Evolutionary conservation across 768 basidiomycete genomes (phyloP).

Genomic region (Mycena metata): DNA sequence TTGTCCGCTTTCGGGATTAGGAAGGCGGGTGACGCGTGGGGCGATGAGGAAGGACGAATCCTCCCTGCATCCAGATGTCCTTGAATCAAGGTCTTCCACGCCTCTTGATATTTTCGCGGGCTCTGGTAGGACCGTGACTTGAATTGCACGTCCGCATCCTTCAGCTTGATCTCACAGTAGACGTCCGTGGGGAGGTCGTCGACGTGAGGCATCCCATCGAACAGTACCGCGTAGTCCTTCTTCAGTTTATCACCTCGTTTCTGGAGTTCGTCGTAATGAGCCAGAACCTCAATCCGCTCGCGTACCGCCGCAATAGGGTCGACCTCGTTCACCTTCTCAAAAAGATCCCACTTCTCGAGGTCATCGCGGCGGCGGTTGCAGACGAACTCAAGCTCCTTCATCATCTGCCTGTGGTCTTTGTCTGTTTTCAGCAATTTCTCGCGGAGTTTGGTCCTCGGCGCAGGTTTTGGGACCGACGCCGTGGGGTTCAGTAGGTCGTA

Average conservation of each 20-base stretch:
- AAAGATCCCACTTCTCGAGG: not conserved
- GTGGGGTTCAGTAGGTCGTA: slow-evolving; percentile 34
- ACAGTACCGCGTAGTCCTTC: not conserved
- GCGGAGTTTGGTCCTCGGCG: not conserved
- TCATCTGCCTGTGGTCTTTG: slow-evolving; percentile 5
- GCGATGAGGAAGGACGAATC: slow-evolving; percentile 44
- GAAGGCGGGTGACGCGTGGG: slow-evolving; percentile 48
- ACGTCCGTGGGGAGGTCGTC: slow-evolving; percentile 35
- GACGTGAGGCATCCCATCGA: slow-evolving; percentile 37
- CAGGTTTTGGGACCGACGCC: not conserved
- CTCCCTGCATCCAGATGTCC: slow-evolving; percentile 49
- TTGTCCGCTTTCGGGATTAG: slow-evolving; percentile 42
- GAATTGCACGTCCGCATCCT: slow-evolving; percentile 25
- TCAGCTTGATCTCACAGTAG: slow-evolving; percentile 34
- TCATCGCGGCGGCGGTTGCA: not conserved
- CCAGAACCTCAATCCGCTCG: slow-evolving; percentile 28
- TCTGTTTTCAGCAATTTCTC: not conserved
- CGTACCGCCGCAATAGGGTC: slow-evolving; percentile 35
- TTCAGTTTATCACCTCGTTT: not conserved
- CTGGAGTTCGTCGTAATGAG: not conserved
- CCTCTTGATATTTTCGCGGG: slow-evolving; percentile 43
- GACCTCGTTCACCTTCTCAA: slow-evolving; percentile 18
- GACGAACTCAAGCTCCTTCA: not conserved
- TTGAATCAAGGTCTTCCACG: slow-evolving; percentile 47
- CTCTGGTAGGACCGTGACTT: slow-evolving; percentile 40